phyloP scores from a whole-genome alignment of 352 stramenopile genomes.

The Pseudoperonospora humuli region DNA sequence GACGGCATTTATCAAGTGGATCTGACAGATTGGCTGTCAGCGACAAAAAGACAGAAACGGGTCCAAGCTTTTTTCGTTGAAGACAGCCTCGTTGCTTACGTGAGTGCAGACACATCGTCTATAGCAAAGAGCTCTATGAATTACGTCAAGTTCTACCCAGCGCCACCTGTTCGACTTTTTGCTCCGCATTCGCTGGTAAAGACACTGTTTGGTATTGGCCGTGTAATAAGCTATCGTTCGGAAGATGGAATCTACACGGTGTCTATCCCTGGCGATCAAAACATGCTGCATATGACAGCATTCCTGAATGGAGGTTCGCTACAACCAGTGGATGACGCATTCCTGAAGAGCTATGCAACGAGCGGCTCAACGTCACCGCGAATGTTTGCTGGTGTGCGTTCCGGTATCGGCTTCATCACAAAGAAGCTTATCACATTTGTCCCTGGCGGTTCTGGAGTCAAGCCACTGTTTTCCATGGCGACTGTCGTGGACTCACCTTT shows the following conservation, averaged over 20 bases:
- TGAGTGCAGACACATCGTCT: constrained; percentile 29
- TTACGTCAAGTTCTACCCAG: constrained; percentile 50
- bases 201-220: constrained; percentile 71
- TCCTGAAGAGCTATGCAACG: constrained; percentile 22
- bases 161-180: constrained; percentile 35
- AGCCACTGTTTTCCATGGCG: constrained; percentile 45
- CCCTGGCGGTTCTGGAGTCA: constrained; percentile 31
- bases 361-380: constrained; percentile 35
- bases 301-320: constrained; percentile 49
- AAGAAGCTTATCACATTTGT: constrained; percentile 76
- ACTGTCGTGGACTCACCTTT: constrained; percentile 70
- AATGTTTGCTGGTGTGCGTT: constrained; percentile 69
- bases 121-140: constrained; percentile 38
- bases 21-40: constrained; percentile 51
- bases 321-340: constrained; percentile 29
- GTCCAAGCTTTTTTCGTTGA: constrained; percentile 49
- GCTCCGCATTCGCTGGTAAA: constrained; percentile 48
- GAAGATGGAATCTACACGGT: constrained; percentile 73
- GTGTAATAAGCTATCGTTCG: constrained; percentile 48
- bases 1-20: constrained; percentile 83
- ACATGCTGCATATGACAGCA: constrained; percentile 31
- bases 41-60: constrained; percentile 27
- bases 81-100: constrained; percentile 37
- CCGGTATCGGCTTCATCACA: constrained; percentile 67
- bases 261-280: constrained; percentile 31